These are phyloP conservation scores for Fragilaria crotonensis DNA, from an alignment of 108 stramenopile species.

Conservation along the genomic window DNA sequence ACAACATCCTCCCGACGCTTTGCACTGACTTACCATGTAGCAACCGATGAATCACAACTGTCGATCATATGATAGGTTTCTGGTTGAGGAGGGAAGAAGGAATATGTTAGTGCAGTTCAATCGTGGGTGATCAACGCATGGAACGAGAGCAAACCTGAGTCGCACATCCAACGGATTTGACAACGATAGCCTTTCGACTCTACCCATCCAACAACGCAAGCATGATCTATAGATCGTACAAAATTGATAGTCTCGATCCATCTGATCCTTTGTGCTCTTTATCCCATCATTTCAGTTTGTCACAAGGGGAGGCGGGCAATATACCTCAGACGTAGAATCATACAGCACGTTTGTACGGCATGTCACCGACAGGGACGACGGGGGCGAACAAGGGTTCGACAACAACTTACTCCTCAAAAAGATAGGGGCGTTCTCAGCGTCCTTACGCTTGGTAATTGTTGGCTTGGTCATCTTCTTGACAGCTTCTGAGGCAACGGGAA, in stretches of 20 bases:
- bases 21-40: slow-evolving; percentile 51
- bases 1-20: not conserved
- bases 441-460: slow-evolving; percentile 9
- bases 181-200: too few species aligned
- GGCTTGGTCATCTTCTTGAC: slow-evolving; percentile 7
- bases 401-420: slow-evolving; percentile 35
- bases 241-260: not conserved
- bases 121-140: not conserved
- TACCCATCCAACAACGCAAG: too few species aligned
- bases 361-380: too few species aligned
- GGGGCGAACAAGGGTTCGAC: too few species aligned
- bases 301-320: too few species aligned
- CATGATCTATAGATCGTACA: not conserved
- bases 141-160: not conserved
- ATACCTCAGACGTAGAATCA: too few species aligned
- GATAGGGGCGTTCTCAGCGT: slow-evolving; percentile 24
- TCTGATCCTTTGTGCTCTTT: too few species aligned
- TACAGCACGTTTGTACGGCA: too few species aligned
- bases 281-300: too few species aligned
- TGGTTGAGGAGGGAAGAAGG: slow-evolving; percentile 1
- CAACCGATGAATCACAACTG: slow-evolving; percentile 50
- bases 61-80: slow-evolving; percentile 73
- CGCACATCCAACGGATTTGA: not conserved
- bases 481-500: not conserved
- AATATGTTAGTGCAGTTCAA: not conserved